Conservation (phyloP, 2,329 filamentous ascomycete genomes). For the Alternaria brassicicola region DNA sequence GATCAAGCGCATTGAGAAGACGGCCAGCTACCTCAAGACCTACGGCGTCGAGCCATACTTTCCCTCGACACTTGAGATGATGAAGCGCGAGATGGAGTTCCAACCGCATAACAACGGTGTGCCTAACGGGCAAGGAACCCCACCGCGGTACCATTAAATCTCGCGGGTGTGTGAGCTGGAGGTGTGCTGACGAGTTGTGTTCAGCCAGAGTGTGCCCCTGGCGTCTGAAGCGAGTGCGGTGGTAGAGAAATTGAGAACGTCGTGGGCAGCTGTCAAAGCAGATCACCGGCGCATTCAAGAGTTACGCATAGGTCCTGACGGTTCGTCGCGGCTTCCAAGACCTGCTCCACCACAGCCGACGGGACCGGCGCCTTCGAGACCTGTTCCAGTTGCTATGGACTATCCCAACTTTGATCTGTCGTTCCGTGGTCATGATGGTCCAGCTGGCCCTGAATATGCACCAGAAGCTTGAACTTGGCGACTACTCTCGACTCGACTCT, state of each 20-base stretch:
- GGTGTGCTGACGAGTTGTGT: constrained; percentile 14
- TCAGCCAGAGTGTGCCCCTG: background rate
- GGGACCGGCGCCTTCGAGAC: background rate
- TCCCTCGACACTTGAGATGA: constrained; percentile 57
- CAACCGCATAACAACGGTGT: constrained; percentile 30
- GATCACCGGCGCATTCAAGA: background rate
- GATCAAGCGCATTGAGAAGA: constrained; percentile 63
- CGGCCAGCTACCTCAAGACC: constrained; percentile 57
- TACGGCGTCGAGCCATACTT: constrained; percentile 62
- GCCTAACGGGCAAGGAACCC: constrained; percentile 39
- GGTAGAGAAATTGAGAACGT: background rate
- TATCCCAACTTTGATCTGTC: background rate
- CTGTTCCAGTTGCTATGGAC: background rate
- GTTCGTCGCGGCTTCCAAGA: background rate
- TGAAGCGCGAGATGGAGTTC: constrained; percentile 52
- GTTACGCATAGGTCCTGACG: background rate
- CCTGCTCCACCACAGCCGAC: background rate
- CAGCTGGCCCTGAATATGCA: background rate
- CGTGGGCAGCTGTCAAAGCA: background rate
- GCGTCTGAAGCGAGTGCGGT: background rate
- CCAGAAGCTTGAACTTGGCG: background rate
- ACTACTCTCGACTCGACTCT: background rate
- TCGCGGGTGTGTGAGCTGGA: constrained; percentile 20
- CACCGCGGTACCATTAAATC: constrained; percentile 46
- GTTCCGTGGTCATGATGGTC: background rate